phyloP scores from a whole-genome alignment of 2,329 filamentous ascomycete genomes.

The Alternaria solani region DNA sequence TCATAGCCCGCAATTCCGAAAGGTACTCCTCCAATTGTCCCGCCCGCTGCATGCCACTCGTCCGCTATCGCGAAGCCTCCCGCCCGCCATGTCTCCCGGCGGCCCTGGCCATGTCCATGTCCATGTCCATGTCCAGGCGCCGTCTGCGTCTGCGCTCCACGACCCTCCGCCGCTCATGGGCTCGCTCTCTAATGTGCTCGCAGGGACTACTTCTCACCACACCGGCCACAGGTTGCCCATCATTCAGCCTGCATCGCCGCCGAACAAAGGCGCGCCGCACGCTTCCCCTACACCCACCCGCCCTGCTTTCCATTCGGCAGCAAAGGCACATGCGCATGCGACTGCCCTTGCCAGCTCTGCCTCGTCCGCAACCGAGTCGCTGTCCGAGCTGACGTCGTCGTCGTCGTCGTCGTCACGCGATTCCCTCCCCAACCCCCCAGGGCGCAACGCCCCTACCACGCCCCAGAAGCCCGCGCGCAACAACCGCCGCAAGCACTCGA shows the following conservation, averaged over 20 bases:
- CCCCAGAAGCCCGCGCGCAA: conserved; percentile 40
- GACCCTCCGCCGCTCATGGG: conserved; percentile 18
- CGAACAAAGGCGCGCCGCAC: conserved; percentile 40
- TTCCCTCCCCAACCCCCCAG: conserved; percentile 36
- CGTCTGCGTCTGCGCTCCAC: conserved; percentile 13
- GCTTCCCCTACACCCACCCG: conserved; percentile 22
- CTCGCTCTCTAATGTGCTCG: conserved; percentile 32
- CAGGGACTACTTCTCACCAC: conserved; percentile 28
- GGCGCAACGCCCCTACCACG: conserved; percentile 32
- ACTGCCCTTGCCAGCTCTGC: conserved; percentile 35
- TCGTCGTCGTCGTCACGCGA: conserved; percentile 36
- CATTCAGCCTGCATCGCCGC: conserved; percentile 38
- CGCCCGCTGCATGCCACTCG: conserved; percentile 29
- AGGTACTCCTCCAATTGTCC: conserved; percentile 21
- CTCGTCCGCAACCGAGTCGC: conserved; percentile 34
- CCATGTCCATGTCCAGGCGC: conserved; percentile 15
- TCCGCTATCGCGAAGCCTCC: conserved; percentile 28
- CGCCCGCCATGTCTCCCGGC: conserved; percentile 29
- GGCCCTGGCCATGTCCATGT: conserved; percentile 16
- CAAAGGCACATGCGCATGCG: conserved; percentile 37
- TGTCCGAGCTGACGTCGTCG: conserved; percentile 42
- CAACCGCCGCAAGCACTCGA: conserved; percentile 39
- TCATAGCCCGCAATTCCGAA: conserved; percentile 34
- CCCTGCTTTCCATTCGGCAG: conserved; percentile 19
- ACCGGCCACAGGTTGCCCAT: conserved; percentile 29